phyloP scores from a whole-genome alignment of 306 rosid genomes.

The Begonia peltatifolia region DNA sequence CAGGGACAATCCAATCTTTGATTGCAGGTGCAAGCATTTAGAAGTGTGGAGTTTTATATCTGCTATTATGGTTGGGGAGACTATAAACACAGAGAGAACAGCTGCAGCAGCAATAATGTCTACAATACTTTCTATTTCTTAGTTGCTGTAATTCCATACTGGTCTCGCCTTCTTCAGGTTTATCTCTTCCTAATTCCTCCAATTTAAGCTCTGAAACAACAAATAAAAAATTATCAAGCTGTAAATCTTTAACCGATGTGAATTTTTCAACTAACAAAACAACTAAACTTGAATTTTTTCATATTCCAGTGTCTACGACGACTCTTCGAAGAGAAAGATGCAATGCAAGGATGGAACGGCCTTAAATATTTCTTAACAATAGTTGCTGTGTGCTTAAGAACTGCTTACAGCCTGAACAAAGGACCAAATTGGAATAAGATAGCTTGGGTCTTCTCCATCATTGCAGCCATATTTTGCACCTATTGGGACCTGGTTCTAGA shows the following conservation, averaged over 20 bases:
- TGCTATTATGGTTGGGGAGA: slow-evolving; percentile 66
- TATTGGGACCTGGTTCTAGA: slow-evolving; percentile 63
- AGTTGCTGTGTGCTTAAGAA: slow-evolving; percentile 42
- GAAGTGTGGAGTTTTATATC: slow-evolving; percentile 55
- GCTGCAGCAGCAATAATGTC: slow-evolving; percentile 15
- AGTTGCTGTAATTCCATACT: slow-evolving; percentile 41
- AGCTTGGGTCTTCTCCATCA: slow-evolving; percentile 30
- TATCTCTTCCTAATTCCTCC: not conserved
- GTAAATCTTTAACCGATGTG: not conserved
- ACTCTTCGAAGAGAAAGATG: slow-evolving; percentile 47
- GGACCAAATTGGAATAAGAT: slow-evolving; percentile 24
- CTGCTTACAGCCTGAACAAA: slow-evolving; percentile 18
- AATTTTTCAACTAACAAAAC: not conserved
- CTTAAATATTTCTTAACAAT: slow-evolving; percentile 46
- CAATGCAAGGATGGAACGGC: slow-evolving; percentile 47
- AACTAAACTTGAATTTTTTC: not conserved
- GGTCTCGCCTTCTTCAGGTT: slow-evolving; percentile 57
- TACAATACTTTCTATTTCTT: slow-evolving; percentile 33
- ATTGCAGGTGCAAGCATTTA: slow-evolving; percentile 47
- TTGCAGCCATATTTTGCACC: slow-evolving; percentile 33
- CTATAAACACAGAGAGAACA: slow-evolving; percentile 28
- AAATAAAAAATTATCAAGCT: not conserved
- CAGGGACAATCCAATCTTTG: not conserved
- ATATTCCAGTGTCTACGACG: slow-evolving; percentile 41
- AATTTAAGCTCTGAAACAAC: not conserved